Conservation (phyloP, 2,329 filamentous ascomycete species). For the Cucurbitaria berberidis region DNA sequence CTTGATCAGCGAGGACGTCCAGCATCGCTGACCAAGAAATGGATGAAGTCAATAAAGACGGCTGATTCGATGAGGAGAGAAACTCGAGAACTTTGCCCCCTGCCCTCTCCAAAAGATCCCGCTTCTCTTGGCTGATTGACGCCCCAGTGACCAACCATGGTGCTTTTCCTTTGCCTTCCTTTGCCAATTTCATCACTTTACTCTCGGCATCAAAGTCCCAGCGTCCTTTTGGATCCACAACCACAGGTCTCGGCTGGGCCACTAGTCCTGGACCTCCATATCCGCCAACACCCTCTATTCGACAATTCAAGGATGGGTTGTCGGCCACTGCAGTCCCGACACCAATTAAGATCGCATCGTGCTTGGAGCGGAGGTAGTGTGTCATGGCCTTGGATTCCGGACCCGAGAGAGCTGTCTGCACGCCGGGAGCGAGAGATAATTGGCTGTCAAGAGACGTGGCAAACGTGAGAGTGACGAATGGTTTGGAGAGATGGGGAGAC, state of each 20-base stretch:
- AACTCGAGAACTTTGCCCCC: conserved; percentile 32
- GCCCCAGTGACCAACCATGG: conserved; percentile 68
- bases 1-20: conserved; percentile 61
- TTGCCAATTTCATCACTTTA: conserved; percentile 70
- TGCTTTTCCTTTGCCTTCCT: conserved; percentile 69
- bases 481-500: conserved; percentile 9
- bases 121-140: conserved; percentile 17
- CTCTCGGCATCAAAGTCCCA: conserved; percentile 68
- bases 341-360: conserved; percentile 85
- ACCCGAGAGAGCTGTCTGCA: conserved; percentile 84
- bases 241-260: conserved; percentile 77
- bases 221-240: conserved; percentile 79
- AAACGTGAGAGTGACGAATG: conserved; percentile 75
- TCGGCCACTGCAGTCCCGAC: conserved; percentile 84
- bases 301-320: conserved; percentile 84
- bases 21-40: conserved; percentile 69
- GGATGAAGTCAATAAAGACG: neutral
- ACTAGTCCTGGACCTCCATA: conserved; percentile 60
- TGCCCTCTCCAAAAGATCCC: conserved; percentile 42
- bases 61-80: neutral
- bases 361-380: conserved; percentile 81
- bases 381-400: conserved; percentile 89
- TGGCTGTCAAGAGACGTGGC: conserved; percentile 87
- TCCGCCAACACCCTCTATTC: conserved; percentile 66
- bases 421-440: conserved; percentile 75